Base-by-base conservation (phyloP, 352 stramenopile species). In the Globisporangium emineosum region DNA sequence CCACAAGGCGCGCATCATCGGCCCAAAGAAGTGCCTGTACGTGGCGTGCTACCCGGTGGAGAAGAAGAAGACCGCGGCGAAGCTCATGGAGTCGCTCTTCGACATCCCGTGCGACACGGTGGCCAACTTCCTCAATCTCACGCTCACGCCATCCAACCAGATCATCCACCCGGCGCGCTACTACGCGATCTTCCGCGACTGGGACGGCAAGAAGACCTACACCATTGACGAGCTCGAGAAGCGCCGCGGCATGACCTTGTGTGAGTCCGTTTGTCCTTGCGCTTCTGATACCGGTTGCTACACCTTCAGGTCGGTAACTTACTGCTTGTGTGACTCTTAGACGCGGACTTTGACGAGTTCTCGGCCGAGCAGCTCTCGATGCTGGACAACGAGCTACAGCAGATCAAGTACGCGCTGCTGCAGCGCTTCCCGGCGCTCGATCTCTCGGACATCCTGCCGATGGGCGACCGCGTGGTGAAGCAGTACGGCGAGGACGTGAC, bases 91-190 rank as follows among this genome's bases (percentile, higher is more conserved):
- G 73, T 73, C 79, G 64, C 84, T 97, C 21, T 97, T 97, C 60
- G 91, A 97, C 69, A 97, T 97, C 58, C 89, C 91, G 42, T 97
- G 90, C 75, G 69, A 81, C 63, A 96, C 84, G 13, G 81, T 97
- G 25, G 88, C 91, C 67, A 97, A 97, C 79, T 97, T 97, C 64
- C 78, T 97, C 50, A 97, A 96, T 69, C 73, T 97, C 49, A 97
- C 91, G 74, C 88, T 97, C 52, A 97, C 91, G 62, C 90, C 91
- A 58, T 97, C 88, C 54, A 97, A 97, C 79, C 91, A 97, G 75
- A 97, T 97, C 73, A 95, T 97, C 71, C 91, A 97, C 68, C 91
- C 91, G 53, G 90, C 89, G 54, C 85, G 91, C 49, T 97, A 97
- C 83, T 97, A 92, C 73, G 88, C 84, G 27, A 97, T 97, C 62